Percentiles rank a stretch among this genome's conserved stretches.
Evolutionary conservation across 2,329 filamentous ascomycete genomes (phyloP).

Genomic region (Fusarium multiceps): DNA sequence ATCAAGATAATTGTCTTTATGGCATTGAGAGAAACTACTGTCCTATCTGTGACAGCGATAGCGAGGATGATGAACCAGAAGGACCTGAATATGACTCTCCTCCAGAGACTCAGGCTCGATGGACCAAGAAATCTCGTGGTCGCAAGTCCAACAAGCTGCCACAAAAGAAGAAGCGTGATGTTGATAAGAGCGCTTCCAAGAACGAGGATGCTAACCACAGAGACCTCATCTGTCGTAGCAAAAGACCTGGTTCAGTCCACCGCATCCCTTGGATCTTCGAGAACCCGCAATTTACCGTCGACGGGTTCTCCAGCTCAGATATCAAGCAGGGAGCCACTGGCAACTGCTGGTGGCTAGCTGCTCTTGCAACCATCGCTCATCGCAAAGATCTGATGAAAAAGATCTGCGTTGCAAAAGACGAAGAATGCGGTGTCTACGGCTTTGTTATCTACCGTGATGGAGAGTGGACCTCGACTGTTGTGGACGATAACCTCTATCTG

Average conservation of each 20-base stretch:
- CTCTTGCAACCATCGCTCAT: conserved; percentile 74
- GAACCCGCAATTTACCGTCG: conserved; percentile 54
- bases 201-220: conserved; percentile 15
- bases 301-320: conserved; percentile 55
- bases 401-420: conserved; percentile 74
- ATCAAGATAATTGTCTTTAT: conserved; percentile 52
- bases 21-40: conserved; percentile 45
- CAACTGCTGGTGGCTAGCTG: conserved; percentile 80
- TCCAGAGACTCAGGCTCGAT: conserved; percentile 1
- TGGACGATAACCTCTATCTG: conserved; percentile 72
- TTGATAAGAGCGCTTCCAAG: conserved; percentile 28
- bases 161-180: conserved; percentile 23
- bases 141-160: conserved; percentile 26
- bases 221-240: conserved; percentile 3
- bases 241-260: conserved; percentile 54
- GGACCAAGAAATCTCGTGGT: conserved; percentile 28
- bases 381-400: conserved; percentile 72
- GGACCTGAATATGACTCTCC: background rate
- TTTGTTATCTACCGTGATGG: conserved; percentile 79
- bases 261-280: conserved; percentile 59
- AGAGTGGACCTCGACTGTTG: conserved; percentile 77
- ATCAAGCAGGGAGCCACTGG: conserved; percentile 63
- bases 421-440: conserved; percentile 76
- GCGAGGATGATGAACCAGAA: conserved; percentile 16
- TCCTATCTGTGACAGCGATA: conserved; percentile 18